Conservation (phyloP, 345 rosid genomes). For the Dovyalis caffra region DNA sequence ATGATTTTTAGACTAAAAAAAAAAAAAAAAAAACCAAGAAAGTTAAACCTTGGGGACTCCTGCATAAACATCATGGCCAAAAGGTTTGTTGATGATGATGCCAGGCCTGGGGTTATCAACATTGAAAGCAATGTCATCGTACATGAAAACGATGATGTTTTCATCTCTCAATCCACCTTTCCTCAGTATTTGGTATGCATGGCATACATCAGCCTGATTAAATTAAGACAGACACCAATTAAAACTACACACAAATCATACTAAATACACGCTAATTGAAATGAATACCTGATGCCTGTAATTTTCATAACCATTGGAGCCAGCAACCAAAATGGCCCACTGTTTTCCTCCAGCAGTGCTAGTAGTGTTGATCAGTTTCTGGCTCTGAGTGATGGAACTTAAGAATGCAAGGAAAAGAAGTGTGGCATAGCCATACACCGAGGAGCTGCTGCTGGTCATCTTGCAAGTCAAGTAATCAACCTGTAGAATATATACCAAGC, state of each 20-base stretch:
- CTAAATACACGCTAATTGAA: too few species aligned
- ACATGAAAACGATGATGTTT: slow-evolving; percentile 78
- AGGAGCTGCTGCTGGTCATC: neutral
- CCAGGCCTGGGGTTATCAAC: slow-evolving; percentile 60
- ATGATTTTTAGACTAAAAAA: too few species aligned
- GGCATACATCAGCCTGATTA: slow-evolving; percentile 67
- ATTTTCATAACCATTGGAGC: slow-evolving; percentile 45
- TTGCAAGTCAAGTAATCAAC: neutral
- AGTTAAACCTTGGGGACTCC: slow-evolving; percentile 61
- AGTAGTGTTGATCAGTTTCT: neutral
- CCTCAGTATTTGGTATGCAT: slow-evolving; percentile 59
- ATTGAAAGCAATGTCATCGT: slow-evolving; percentile 62
- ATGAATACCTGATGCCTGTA: slow-evolving; percentile 80
- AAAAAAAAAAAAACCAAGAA: too few species aligned
- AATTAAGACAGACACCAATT: neutral
- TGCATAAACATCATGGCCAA: slow-evolving; percentile 53
- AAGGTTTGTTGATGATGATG: slow-evolving; percentile 52
- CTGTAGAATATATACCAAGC: too few species aligned
- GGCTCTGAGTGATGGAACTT: neutral
- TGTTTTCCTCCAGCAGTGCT: slow-evolving; percentile 25
- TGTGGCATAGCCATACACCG: neutral
- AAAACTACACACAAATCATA: too few species aligned
- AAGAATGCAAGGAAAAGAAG: neutral
- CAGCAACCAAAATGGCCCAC: slow-evolving; percentile 81
- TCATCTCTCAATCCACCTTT: slow-evolving; percentile 63